Percentiles rank a stretch among this genome's conserved stretches.
phyloP scores from a whole-genome alignment of 352 stramenopile species.

The Achlya hypogyna region DNA sequence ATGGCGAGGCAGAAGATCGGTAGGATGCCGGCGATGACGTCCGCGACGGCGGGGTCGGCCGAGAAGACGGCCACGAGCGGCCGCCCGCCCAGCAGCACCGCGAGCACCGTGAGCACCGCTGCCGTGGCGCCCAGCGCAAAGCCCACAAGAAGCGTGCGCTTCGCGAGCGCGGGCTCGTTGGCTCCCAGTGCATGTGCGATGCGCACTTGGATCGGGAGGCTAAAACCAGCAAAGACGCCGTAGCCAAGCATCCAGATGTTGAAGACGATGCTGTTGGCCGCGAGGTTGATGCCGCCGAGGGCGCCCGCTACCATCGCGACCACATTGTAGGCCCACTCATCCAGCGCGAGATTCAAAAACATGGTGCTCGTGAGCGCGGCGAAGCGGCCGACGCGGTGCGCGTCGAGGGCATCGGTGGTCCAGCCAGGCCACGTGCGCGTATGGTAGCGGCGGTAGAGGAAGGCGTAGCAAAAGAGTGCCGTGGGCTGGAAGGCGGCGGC shows the following conservation, averaged over 20 bases:
- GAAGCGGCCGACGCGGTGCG: slow-evolving; percentile 48
- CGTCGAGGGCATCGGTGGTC: slow-evolving; percentile 37
- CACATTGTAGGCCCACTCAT: slow-evolving; percentile 75
- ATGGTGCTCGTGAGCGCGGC: slow-evolving; percentile 54
- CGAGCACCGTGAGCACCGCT: slow-evolving; percentile 37
- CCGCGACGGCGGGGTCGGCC: slow-evolving; percentile 38
- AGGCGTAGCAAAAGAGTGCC: slow-evolving; percentile 54
- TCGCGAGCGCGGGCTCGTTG: slow-evolving; percentile 40
- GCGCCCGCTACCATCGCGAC: slow-evolving; percentile 63
- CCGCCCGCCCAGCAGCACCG: slow-evolving; percentile 34
- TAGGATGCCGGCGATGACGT: slow-evolving; percentile 43
- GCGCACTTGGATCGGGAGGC: slow-evolving; percentile 64
- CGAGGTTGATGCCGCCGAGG: slow-evolving; percentile 50
- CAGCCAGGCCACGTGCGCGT: slow-evolving; percentile 59
- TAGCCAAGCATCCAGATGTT: slow-evolving; percentile 77
- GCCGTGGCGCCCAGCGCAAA: slow-evolving; percentile 52
- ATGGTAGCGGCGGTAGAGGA: slow-evolving; percentile 73
- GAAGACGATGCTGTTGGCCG: slow-evolving; percentile 75
- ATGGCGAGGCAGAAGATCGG: slow-evolving; percentile 61
- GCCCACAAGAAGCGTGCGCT: slow-evolving; percentile 48
- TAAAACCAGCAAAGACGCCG: slow-evolving; percentile 73
- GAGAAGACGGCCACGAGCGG: slow-evolving; percentile 56
- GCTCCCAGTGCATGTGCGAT: slow-evolving; percentile 60
- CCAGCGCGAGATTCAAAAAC: slow-evolving; percentile 62
- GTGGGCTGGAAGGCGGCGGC: slow-evolving; percentile 58